phyloP scores from a whole-genome alignment of 2,329 filamentous ascomycete genomes.

The Clonostachys rhizophaga region DNA sequence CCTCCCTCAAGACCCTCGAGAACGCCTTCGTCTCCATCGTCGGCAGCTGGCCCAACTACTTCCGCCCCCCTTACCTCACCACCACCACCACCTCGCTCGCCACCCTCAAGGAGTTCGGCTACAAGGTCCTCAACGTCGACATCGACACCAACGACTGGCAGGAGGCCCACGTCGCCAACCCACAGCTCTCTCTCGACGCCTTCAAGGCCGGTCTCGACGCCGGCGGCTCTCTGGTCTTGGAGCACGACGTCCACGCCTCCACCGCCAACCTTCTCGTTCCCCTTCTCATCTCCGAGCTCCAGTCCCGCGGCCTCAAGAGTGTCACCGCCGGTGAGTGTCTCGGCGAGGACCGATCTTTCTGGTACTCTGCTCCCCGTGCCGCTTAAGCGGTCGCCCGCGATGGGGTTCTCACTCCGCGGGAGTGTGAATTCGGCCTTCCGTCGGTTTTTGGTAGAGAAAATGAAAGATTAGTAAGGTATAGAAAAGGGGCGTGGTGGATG shows the following conservation, averaged over 20 bases:
- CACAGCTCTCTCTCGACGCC: constrained; percentile 31
- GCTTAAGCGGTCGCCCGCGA: too few relatives aligned
- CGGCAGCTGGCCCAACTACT: constrained; percentile 22
- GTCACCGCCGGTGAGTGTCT: constrained; percentile 18
- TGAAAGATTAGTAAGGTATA: too few relatives aligned
- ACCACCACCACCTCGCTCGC: constrained; percentile 19
- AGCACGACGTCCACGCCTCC: constrained; percentile 36
- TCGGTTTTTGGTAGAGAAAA: too few relatives aligned
- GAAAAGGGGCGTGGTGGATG: too few relatives aligned
- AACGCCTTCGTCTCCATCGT: constrained; percentile 22
- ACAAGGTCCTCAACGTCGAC: constrained; percentile 48
- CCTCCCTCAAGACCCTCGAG: constrained; percentile 29
- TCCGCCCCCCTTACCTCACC: constrained; percentile 30
- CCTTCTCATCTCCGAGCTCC: constrained; percentile 5
- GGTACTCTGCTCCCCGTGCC: not conserved
- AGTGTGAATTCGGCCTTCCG: too few relatives aligned
- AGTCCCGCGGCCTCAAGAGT: constrained; percentile 2
- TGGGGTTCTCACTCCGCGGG: too few relatives aligned
- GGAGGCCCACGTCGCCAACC: constrained; percentile 14
- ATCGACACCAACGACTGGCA: constrained; percentile 53
- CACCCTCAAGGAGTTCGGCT: constrained; percentile 30
- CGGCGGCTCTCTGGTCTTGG: constrained; percentile 38
- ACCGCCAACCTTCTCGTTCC: constrained; percentile 23
- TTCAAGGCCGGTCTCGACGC: constrained; percentile 19
- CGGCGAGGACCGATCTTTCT: constrained; percentile 5